Evolutionary conservation across 2,329 filamentous ascomycete species (phyloP).

Genomic region (Macrophomina pseudophaseolina): DNA sequence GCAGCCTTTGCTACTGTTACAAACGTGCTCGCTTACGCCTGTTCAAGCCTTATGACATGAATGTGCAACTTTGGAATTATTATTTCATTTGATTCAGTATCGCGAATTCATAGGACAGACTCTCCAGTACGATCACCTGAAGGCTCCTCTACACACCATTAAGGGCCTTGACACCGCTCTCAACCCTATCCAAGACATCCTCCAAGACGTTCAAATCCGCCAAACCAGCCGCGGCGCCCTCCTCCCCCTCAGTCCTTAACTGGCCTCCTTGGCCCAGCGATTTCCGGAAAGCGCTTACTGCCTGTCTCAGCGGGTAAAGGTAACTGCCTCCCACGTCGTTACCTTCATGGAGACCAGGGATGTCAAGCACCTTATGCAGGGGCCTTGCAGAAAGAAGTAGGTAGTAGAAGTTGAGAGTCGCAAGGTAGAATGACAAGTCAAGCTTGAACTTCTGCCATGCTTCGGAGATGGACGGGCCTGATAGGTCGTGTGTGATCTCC

Average conservation of each 20-base stretch:
- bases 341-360: slow-evolving; percentile 49
- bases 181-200: slow-evolving; percentile 39
- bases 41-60: no score
- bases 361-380: slow-evolving; percentile 54
- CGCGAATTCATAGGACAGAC: no score
- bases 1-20: no score
- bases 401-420: slow-evolving; percentile 64
- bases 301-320: slow-evolving; percentile 49
- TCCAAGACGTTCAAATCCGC: slow-evolving; percentile 42
- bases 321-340: slow-evolving; percentile 50
- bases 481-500: slow-evolving; percentile 51
- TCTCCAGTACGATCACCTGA: no score
- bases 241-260: slow-evolving; percentile 39
- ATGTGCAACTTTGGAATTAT: no score
- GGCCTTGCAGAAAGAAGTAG: slow-evolving; percentile 57
- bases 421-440: slow-evolving; percentile 60
- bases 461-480: slow-evolving; percentile 38
- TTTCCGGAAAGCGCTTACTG: slow-evolving; percentile 42
- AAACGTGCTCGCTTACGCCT: no score
- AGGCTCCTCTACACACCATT: slow-evolving; percentile 18
- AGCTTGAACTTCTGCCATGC: slow-evolving; percentile 54
- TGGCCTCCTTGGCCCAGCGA: slow-evolving; percentile 43
- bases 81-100: no score
- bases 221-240: slow-evolving; percentile 41
- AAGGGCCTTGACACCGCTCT: slow-evolving; percentile 26